Conservation (phyloP, 2,329 filamentous ascomycete genomes). For the Orbilia ellipsospora region DNA sequence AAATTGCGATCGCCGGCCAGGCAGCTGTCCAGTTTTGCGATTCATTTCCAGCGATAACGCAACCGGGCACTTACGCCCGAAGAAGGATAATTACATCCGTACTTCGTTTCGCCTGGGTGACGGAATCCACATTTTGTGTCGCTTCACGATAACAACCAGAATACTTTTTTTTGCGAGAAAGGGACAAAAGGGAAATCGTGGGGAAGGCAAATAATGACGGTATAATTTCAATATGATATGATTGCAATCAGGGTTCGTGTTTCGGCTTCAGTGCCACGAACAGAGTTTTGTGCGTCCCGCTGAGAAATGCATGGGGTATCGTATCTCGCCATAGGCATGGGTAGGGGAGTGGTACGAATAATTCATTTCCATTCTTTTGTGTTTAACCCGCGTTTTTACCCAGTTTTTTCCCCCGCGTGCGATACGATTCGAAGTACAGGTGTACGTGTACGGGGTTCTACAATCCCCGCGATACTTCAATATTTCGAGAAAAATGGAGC, state of each 20-base stretch:
- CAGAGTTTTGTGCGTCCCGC: slow-evolving; percentile 17
- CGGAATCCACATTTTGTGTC: not conserved
- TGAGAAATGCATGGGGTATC: not conserved
- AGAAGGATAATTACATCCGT: not conserved
- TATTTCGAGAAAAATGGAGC: not conserved
- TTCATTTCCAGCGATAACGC: not conserved
- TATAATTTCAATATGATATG: too few relatives aligned
- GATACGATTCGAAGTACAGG: too few relatives aligned
- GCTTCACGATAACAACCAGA: not conserved
- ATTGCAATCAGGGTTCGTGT: slow-evolving; percentile 5
- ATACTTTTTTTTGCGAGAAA: not conserved
- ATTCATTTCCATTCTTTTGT: too few relatives aligned
- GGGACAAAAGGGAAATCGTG: not conserved
- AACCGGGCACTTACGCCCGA: not conserved
- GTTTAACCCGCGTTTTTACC: too few relatives aligned
- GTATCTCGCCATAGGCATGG: slow-evolving; percentile 13
- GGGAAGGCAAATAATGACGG: slow-evolving; percentile 15
- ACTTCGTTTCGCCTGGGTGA: not conserved
- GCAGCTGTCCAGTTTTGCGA: slow-evolving; percentile 18
- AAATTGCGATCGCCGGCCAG: slow-evolving; percentile 41
- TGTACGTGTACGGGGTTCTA: too few relatives aligned
- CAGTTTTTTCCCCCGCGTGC: too few relatives aligned
- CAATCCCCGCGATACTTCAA: not conserved
- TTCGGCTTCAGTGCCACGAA: slow-evolving; percentile 16
- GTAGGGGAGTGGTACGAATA: too few relatives aligned